Evolutionary conservation across 176 grass and related monocot species (phyloP), one percentile per base, ranked within the genome.

Genomic region (Carex pumila): DNA sequence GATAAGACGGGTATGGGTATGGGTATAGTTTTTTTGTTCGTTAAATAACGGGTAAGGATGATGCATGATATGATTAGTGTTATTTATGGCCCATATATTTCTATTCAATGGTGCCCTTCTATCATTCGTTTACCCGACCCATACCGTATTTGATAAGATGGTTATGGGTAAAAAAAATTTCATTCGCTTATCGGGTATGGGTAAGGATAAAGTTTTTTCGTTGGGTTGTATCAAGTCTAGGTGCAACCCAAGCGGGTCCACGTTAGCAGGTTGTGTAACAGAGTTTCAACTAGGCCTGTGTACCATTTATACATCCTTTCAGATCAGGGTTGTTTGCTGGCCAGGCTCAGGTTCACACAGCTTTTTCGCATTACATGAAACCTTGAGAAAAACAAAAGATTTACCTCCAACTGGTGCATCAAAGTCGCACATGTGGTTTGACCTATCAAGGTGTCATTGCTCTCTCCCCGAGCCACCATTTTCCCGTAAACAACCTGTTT

Each of bases 361-460:
- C 43, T 73, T 21, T 15, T 53, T 75, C 12, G 14, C 19, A 75
- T 75, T 30, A 75, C 71, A 29, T 30, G 71, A 47, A 30, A 75
- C 12, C 18, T 25, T 30, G 4, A 75, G 9, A 75, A 53, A 29
- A 11, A 30, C 43, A 75, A 50, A 75, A 55, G 14, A 54, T 65
- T 34, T 61, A 97, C 92, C 91, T 95, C 91, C 71, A 98, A 89
- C 52, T 98, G 83, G 63, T 95, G 96, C 77, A 98, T 88, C 84
- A 98, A 88, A 89, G 93, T 91, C 1, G 89, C 91, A 43, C 96
- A 95, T 68, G 93, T 95, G 21, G 89, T 95, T 85, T 86, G 74
- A 77, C 88, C 86, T 79, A 95, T 75, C 64, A 98, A 93, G 54
- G 89, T 87, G 3, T 30, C 3, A 90, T 98, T 87, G 29, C 84